Evolutionary conservation across 192 early-diverging fungal genomes (phyloP).

Genomic region (Backusella tarrabulga): DNA sequence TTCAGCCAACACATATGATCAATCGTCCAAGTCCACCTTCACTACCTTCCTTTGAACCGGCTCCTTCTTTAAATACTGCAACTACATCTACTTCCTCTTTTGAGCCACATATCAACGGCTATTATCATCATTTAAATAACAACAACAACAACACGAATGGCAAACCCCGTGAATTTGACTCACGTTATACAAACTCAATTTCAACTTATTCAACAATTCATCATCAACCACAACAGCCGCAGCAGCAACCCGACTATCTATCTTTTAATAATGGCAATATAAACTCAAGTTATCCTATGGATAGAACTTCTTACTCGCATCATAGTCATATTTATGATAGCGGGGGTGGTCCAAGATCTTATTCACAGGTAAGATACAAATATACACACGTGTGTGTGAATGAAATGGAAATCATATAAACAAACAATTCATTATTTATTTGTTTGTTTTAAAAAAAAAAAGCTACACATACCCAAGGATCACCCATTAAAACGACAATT

Average conservation of each 20-base stretch:
- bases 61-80: background rate
- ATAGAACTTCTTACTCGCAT: background rate
- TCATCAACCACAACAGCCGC: background rate
- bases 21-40: background rate
- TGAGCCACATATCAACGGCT: background rate
- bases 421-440: background rate
- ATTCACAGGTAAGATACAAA: constrained; percentile 10
- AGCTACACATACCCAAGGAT: constrained; percentile 11
- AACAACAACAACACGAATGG: background rate
- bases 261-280: background rate
- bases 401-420: background rate
- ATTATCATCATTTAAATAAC: background rate
- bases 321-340: background rate
- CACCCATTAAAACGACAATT: constrained; percentile 6
- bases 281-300: background rate
- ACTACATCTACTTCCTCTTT: background rate
- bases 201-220: background rate
- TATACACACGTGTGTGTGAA: background rate
- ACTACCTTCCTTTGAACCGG: background rate
- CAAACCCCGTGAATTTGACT: constrained; percentile 10
- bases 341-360: background rate
- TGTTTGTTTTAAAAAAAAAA: constrained; percentile 1
- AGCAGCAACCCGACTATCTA: background rate
- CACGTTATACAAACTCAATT: constrained; percentile 3
- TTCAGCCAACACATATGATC: constrained; percentile 1